Conservation (phyloP, 2,329 filamentous ascomycete species). For the Xylariaceae sp. region DNA sequence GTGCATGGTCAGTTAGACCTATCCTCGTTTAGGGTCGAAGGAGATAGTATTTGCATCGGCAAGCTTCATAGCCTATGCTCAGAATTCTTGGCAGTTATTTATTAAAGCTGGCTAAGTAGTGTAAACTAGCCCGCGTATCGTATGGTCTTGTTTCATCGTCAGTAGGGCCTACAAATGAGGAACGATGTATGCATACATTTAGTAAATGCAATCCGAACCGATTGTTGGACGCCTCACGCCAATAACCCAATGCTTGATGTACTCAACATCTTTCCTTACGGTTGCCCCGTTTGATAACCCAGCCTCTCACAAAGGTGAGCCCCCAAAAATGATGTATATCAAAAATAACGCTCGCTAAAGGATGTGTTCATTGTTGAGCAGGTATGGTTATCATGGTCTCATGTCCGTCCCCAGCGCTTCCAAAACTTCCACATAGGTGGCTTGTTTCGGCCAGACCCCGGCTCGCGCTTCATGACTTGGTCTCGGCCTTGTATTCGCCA, state of each 20-base stretch:
- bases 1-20: too few species aligned
- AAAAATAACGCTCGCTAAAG: constrained; percentile 23
- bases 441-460: constrained; percentile 40
- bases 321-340: constrained; percentile 4
- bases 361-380: constrained; percentile 14
- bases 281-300: background rate
- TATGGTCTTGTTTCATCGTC: too few species aligned
- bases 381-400: constrained; percentile 26
- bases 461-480: constrained; percentile 52
- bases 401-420: constrained; percentile 48
- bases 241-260: background rate
- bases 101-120: too few species aligned
- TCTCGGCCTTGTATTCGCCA: constrained; percentile 78
- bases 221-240: background rate
- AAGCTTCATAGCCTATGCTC: too few species aligned
- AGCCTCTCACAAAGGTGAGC: background rate
- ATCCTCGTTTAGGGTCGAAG: too few species aligned
- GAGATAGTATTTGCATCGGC: too few species aligned
- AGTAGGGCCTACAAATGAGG: background rate
- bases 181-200: background rate
- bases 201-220: background rate
- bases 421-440: constrained; percentile 66
- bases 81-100: too few species aligned
- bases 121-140: too few species aligned
- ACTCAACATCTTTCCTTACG: constrained; percentile 11